Conservation (phyloP, 2,329 filamentous ascomycete species). For the Alternaria postmessia region DNA sequence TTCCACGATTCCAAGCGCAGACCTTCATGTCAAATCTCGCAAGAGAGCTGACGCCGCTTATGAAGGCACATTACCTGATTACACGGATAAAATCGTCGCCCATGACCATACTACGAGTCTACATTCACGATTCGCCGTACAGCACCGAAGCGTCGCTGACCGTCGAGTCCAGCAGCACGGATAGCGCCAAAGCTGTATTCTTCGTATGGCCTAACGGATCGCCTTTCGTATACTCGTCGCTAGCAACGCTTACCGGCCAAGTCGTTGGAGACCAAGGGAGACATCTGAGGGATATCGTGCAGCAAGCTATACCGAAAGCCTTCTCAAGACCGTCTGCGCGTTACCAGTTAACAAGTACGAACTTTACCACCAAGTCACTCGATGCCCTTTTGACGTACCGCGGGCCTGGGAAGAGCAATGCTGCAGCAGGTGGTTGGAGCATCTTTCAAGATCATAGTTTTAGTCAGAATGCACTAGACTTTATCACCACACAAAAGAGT, state of each 20-base stretch:
- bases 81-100: constrained; percentile 74
- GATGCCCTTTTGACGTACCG: constrained; percentile 72
- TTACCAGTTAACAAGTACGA: constrained; percentile 73
- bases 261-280: constrained; percentile 49
- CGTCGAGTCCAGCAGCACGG: constrained; percentile 50
- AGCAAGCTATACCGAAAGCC: constrained; percentile 83
- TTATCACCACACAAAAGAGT: constrained; percentile 41
- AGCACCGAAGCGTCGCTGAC: constrained; percentile 59
- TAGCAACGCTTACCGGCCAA: constrained; percentile 53
- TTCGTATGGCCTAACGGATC: constrained; percentile 83
- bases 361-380: constrained; percentile 75
- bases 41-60: constrained; percentile 74
- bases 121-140: constrained; percentile 83
- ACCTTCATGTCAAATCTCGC: constrained; percentile 82
- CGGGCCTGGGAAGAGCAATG: constrained; percentile 74
- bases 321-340: constrained; percentile 77
- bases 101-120: constrained; percentile 77
- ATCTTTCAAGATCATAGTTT: constrained; percentile 73
- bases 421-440: constrained; percentile 79
- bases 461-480: constrained; percentile 61
- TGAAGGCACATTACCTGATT: constrained; percentile 85
- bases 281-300: constrained; percentile 73
- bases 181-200: constrained; percentile 76
- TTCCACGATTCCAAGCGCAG: constrained; percentile 79
- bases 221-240: constrained; percentile 74